Base-by-base conservation (phyloP, 352 stramenopile species). In the Globisporangium lucens region DNA sequence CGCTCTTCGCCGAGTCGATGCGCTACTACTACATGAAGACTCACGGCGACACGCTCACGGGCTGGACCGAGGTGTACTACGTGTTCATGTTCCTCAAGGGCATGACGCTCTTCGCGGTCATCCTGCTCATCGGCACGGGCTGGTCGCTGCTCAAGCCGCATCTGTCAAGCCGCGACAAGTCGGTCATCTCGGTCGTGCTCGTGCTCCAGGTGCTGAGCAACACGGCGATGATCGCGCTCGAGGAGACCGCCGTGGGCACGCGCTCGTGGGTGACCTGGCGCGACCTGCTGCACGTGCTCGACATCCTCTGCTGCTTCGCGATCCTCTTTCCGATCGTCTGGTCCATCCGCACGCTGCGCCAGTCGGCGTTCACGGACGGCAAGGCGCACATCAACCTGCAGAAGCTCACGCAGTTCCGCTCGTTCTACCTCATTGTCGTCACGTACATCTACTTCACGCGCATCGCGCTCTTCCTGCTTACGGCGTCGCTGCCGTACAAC, bases 381-480 rank as follows among this genome's bases (percentile, higher is more conserved):
- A 98, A 93, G 82, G 82, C 84, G 30, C 86, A 91, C 56, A 68
- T 76, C 46, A 97, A 94, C 36, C 76, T 99, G 30, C 76, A 87
- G 27, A 98, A 99, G 68, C 86, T 99, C 27, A 95, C 90, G 65
- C 89, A 98, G 58, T 99, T 99, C 78, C 92, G 96, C 46, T 88
- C 88, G 12, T 99, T 99, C 76, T 99, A 99, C 76, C 66, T 99
- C 12, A 75, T 98, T 22, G 96, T 99, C 13, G 90, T 99, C 24
- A 85, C 81, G n/a, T 99, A 99, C 70, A 94, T 99, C 55, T 99
- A 99, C 78, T 92, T 98, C 64, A 99, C 97, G 56, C 86, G 97
- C n/a, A 97, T 99, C 70, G 87, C 96, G 56, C 82, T 99, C 4
- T 98, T 97, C 61, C 71, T 99, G 0, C 84, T 99, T 60, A 76